Evolutionary conservation across 1,284 basidiomycete species (phyloP), one percentile per base, ranked within the genome.

Genomic region (Rhodotorula sp.): DNA sequence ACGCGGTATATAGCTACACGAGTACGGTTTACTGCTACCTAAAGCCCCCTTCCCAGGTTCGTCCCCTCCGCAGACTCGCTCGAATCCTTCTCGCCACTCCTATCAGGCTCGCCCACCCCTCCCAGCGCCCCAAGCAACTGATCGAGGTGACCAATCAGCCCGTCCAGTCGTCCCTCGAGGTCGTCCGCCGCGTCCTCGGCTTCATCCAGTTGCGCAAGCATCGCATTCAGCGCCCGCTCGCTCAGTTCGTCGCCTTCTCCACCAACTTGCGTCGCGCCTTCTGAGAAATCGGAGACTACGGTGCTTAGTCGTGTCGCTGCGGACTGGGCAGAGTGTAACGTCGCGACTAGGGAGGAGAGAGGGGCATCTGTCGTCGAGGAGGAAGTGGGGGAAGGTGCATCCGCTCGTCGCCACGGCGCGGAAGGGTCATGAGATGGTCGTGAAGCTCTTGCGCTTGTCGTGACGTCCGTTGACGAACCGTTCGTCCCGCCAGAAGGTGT

Each of bases 111-210:
- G 24, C 34, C 54, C 34, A 39, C 10, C 11, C 44, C 63, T 10
- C 60, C 68, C 13, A 70, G 49, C 4, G 61, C 44, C 13, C 64
- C 56, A 30, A 70, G 56, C 46, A 70, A 48, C 20, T 32, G 10
- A 36, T 70, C 68, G 11, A 70, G 29, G 39, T 66, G 51, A 19
- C 56, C 36, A 22, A 70, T 46, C 55, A 70, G 46, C 5, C 64
- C 63, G 57, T 70, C 68, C 39, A 70, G 56, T 34, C 55, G 48
- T 6, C 64, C 68, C 36, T 70, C 68, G 55, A 70, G 64, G 39
- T 65, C 68, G n/a, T 66, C 55, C 13, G 64, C 64, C 9, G 60
- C 64, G 5, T 56, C 56, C 24, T 70, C 68, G 0, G 68, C 64
- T 24, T 70, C 64, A 54, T 70, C 57, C 49, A 70, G 39, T 32